Conservation (phyloP, 345 rosid genomes). For the thale cress (Arabidopsis thaliana) region TAIR10.1 NC_003074.8:726001-726500, state of each 20-base stretch:
- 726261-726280: conserved; percentile 57
- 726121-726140: conserved; percentile 55
- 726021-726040: conserved; percentile 50
- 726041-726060: conserved; percentile 50
- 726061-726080: conserved; percentile 52
- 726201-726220: conserved; percentile 51
- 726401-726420: conserved; percentile 74
- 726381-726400: conserved; percentile 91
- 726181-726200: conserved; percentile 51
- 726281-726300: conserved; percentile 51
- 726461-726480: conserved; percentile 95
- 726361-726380: conserved; percentile 58
- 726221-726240: conserved; percentile 49
- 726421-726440: conserved; percentile 83
- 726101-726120: conserved; percentile 50
- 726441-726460: conserved; percentile 80
- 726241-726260: conserved; percentile 63
- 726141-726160: conserved; percentile 51
- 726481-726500: conserved; percentile 72
- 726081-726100: conserved; percentile 48
- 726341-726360: conserved; percentile 53
- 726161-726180: conserved; percentile 48
- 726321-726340: conserved; percentile 50
- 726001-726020: conserved; percentile 41
- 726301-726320: conserved; percentile 47